Evolutionary conservation across 2,329 filamentous ascomycete genomes (phyloP), one percentile per base, ranked within the genome.

Genomic region (Neofusicoccum sp.): DNA sequence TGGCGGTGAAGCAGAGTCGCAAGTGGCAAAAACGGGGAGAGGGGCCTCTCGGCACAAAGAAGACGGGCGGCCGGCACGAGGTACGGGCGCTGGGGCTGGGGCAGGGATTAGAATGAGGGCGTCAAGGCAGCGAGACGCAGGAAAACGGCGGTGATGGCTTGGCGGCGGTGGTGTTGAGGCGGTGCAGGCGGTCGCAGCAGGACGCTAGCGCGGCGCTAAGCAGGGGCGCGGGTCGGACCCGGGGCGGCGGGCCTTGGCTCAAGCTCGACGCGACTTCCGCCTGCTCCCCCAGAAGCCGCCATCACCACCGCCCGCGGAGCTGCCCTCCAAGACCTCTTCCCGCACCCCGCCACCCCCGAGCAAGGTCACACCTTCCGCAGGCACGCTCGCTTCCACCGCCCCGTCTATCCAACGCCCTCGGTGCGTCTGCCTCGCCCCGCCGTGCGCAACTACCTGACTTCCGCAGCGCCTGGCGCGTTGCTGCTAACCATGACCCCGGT

Each of bases 231-330:
- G 56, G 56, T 60, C 59, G 59, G 47, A 34, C 41, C 54, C 58
- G 12, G 16, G 6, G 11, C 59, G 47, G 47, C 59, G 37, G 49
- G 49, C 31, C 31, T 7, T 52, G 59, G 59, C 47, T 37, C 48
- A 52, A 61, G 59, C 59, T 61, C 48, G 59, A 61, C 59, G 59
- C 59, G 59, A 52, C 58, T 39, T 47, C 43, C 50, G 22, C 47
- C 31, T 61, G 41, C 45, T 36, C 22, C 58, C 44, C 44, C 34
- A 22, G 45, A 39, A 33, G 33, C 14, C 16, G 54, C 52, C 12
- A 7, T 9, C 31, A 29, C 29, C 12, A 7, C 12, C 31, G 39
- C 29, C 31, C 54, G 12, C 16, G 29, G 43, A 48, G 36, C 45
- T 49, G 44, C 31, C 58, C 58, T 34, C 43, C 33, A 47, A 36